Base-by-base conservation (phyloP, 768 basidiomycete species). In the Leucosporidium creatinivorum region DNA sequence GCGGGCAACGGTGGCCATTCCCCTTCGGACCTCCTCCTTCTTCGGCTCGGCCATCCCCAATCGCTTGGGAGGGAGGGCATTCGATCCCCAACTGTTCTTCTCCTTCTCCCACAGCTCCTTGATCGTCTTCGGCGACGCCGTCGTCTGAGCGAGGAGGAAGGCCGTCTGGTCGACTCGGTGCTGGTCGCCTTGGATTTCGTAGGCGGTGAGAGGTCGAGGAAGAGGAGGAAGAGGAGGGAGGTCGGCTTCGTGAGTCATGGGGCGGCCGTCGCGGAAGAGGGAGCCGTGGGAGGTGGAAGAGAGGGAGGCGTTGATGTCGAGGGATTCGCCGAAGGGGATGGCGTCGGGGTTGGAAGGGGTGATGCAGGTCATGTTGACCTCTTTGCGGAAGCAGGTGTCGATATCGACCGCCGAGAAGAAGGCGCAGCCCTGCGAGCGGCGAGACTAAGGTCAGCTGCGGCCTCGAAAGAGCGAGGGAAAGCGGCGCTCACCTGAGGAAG, bases 401-500 rank as follows among this genome's bases (percentile, higher is more conserved):
- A 98, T 80, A 76, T 98, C 96, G 57, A 99, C 92, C 0, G 91
- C 90, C 2, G 92, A 96, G 81, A 99, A 97, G 81, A 96, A 99
- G 0, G 93, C 91, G 9, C 96, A 75, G 52, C 66, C 68, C 75
- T 76, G 52, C 12, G 1, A 30, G 26, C 6, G n/a, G 39, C 39
- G 15, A 19, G 10, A 13, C 25, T 1, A 51, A 17, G 4, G 55
- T 44, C 21, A 56, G 50, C 17, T 4, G 31, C 18, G 17, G 9
- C 21, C 3, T 19, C 25, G 8, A 3, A 17, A 55, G 4, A 44
- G n/a, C n/a, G 25, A 10, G 36, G 28, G 30, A 52, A n/a, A 7
- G 48, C n/a, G 59, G 33, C 33, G 47, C 74, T 55, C 89, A 48
- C 93, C 87, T 94, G 91, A 0, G 96, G 96, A 2, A 98, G 81